Evolutionary conservation across 805 yeast species (phyloP), one percentile per base, ranked within the genome.

Genomic region (Candida hungchunana): DNA sequence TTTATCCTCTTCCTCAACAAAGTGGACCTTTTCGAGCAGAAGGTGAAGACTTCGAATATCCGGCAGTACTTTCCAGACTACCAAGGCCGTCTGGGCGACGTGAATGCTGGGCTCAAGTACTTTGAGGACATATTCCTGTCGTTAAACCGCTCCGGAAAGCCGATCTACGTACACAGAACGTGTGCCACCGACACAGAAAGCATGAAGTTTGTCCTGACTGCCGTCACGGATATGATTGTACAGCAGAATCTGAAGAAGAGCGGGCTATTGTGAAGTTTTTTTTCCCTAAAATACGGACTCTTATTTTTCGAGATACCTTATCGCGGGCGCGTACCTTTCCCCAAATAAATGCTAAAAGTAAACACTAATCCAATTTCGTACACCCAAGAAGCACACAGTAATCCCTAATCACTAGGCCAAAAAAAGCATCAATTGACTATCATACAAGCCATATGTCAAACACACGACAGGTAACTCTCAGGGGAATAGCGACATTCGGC

Each of bases 181-280:
- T 88, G 97, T 63, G 98, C 98, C 0, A 93, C 98, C 0, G 97
- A 93, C 58, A 76, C 94, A 0, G 69, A 75, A 37, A 75, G 88
- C 19, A 93, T 93, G 96, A 73, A 75, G 53, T 90, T 89, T 53
- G 96, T 93, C 13, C 68, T 93, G 38, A 75, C 84, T 4, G 96
- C 97, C 0, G 96, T 88, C 7, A 87, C 97, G 1, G 97, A 93
- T 62, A 71, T 87, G 75, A 75, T 93, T 31, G 75, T 90, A 20
- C 90, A 84, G 55, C 83, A 83, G 51, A 89, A 84, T 55, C 61
- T 90, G 57, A 77, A 79, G 59, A 75, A 73, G 52, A 79, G 87
- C 54, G 96, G 96, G 5, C 64, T 87, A 31, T 34, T 51, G 10
- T 48, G 34, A 39, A 7, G 11, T n/a, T n/a, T n/a, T n/a, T n/a